Base-by-base conservation (phyloP, 2,329 filamentous ascomycete genomes). In the Didymellaceae sp. region DNA sequence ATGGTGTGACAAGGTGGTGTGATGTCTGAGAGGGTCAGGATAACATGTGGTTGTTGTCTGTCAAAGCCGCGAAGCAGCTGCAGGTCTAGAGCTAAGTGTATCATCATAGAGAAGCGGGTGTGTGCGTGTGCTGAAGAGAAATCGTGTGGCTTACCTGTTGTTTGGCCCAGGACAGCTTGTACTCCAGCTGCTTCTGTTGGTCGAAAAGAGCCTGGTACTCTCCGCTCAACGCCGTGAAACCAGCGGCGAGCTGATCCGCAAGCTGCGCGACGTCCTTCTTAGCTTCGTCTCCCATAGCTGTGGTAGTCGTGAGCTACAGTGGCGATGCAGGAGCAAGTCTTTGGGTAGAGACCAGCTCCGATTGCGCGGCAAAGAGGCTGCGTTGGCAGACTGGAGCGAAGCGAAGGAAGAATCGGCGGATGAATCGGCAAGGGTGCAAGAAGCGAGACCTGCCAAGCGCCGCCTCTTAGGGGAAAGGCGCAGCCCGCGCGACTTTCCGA, bases 71-170 rank as follows among this genome's bases (percentile, higher is more conserved):
- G 45, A 59, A 61, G 67, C 72, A 73, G 70, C 76, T 80, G 70
- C 74, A 79, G 77, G 73, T 79, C 77, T 78, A 80, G 76, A 79
- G 77, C 77, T 79, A 78, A 78, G 50, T 61, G 62, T 69, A 67
- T 77, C 75, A 77, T 78, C 77, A 77, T 72, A 62, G 59, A 56
- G 54, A 43, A 55, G 54, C 31, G 41, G 45, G 32, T 30, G 11
- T n/a, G 42, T 33, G 17, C 16, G 35, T 33, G 20, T 6, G 11
- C 2, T 14, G 17, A 42, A 33, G 53, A 24, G 45, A 33, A 45
- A 9, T 21, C 18, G 13, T 32, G 38, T 37, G 11, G 56, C 75
- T 58, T 70, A 80, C 78, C 75, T 80, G 78, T 55, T 79, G 73
- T 63, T 78, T 76, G 17, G 76, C 76, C 62, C 73, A 78, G 13